These are phyloP conservation scores for Solanum virginianum DNA, from an alignment of 257 asterid species.

Conservation along the genomic window DNA sequence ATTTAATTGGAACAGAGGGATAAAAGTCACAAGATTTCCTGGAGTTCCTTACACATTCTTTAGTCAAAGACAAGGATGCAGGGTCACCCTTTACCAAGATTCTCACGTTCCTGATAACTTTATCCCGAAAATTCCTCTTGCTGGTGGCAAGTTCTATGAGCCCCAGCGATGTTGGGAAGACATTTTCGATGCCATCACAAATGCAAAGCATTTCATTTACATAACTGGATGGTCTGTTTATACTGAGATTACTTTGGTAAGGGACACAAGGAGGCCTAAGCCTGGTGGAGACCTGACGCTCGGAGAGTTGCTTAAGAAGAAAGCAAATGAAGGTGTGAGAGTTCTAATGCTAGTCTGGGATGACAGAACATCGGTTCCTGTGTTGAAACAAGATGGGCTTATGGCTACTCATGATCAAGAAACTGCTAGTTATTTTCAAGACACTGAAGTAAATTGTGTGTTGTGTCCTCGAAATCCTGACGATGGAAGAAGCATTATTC, in stretches of 20 bases:
- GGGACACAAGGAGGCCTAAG: conserved; percentile 5
- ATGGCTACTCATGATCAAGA: conserved; percentile 8
- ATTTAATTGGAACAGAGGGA: conserved; percentile 16
- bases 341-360: conserved; percentile 5
- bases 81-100: conserved; percentile 3
- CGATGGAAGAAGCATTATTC: conserved; percentile 7
- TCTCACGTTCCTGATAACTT: conserved; percentile 4
- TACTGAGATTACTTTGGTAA: conserved; percentile 6
- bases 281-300: conserved; percentile 7
- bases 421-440: neutral
- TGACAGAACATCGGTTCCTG: neutral
- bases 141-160: conserved; percentile 2
- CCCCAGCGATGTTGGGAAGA: conserved; percentile 6
- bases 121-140: neutral
- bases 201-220: conserved; percentile 3
- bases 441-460: conserved; percentile 1
- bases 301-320: neutral
- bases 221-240: conserved; percentile 1
- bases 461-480: conserved; percentile 9
- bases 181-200: neutral
- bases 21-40: conserved; percentile 7
- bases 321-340: conserved; percentile 7
- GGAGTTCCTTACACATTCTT: conserved; percentile 15
- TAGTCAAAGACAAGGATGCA: neutral
- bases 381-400: conserved; percentile 1